Evolutionary conservation across 2,329 filamentous ascomycete species (phyloP), one percentile per base, ranked within the genome.

Genomic region (Colletotrichum sp.): DNA sequence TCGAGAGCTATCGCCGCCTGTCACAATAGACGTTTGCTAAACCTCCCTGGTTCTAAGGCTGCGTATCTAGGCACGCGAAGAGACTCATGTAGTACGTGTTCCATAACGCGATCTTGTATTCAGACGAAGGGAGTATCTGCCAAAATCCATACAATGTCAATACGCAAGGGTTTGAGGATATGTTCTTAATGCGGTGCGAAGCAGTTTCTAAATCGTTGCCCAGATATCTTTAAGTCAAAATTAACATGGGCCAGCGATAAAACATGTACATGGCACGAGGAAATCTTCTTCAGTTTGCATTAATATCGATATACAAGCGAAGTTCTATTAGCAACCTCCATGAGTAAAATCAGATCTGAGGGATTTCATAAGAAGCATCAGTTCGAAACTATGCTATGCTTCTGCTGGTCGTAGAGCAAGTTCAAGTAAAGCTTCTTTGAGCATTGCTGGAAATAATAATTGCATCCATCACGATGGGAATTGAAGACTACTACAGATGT

Each of bases 241-340:
- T 1, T 52, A 24, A 3, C 4, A 10, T n/a, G 18, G 9, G 2
- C 16, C 8, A 43, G 16, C 6, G 10, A 24, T 21, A 12, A 6
- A 21, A 4, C 6, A 4, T 13, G n/a, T 4, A 52, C 10, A 21
- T 13, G n/a, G 1, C n/a, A 3, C n/a, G 6, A 13, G 3, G 3
- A 6, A 21, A 13, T 21, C 7, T 21, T 52, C n/a, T 4, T 24
- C 5, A 48, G 10, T 6, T 7, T 1, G 9, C 18, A 21, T 13
- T 21, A 1, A 48, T 4, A 21, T 21, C 9, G 10, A 21, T 6
- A 21, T 12, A 12, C 9, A 48, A 48, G 18, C 5, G 43, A n/a
- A 13, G 6, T 21, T 24, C 43, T 52, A 21, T 24, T 24, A 52
- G 43, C n/a, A 52, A 24, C 14, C 10, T 21, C 43, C 43, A 52